Evolutionary conservation across 2,329 filamentous ascomycete species (phyloP).

Genomic region (Ceratocystis destructans): DNA sequence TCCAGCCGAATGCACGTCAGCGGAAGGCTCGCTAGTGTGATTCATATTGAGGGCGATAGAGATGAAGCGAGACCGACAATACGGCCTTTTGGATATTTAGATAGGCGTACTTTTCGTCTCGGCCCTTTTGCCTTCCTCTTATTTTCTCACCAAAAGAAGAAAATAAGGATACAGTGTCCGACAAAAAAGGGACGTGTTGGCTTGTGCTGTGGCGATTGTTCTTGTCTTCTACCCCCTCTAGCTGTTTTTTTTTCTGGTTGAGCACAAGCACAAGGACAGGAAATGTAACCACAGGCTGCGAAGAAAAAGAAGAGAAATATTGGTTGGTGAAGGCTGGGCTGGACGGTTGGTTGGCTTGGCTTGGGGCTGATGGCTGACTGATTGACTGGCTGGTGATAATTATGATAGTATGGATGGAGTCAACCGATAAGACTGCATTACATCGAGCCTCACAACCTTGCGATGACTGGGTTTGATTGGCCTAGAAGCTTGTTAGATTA

Average conservation of each 20-base stretch:
- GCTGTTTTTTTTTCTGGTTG: background rate
- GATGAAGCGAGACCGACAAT: background rate
- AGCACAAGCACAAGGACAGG: background rate
- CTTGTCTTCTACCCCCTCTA: background rate
- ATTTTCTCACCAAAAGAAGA: background rate
- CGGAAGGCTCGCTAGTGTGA: background rate
- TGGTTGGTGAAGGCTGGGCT: background rate
- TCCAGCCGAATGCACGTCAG: conserved; percentile 4
- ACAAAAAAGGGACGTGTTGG: background rate
- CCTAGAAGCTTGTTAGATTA: no score
- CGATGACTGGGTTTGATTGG: no score
- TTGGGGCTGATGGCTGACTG: background rate
- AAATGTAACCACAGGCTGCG: background rate
- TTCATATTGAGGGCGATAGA: background rate
- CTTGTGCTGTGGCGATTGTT: conserved; percentile 1
- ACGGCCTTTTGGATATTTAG: background rate
- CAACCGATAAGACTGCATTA: background rate
- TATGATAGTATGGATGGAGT: no score
- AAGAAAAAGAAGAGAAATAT: background rate
- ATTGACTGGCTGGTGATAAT: background rate
- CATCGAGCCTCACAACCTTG: background rate
- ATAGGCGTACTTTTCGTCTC: background rate
- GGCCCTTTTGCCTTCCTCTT: background rate
- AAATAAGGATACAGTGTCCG: conserved; percentile 2
- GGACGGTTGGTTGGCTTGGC: background rate